Conservation (phyloP, 2,329 filamentous ascomycete species). For the Zalaria obscura region DNA sequence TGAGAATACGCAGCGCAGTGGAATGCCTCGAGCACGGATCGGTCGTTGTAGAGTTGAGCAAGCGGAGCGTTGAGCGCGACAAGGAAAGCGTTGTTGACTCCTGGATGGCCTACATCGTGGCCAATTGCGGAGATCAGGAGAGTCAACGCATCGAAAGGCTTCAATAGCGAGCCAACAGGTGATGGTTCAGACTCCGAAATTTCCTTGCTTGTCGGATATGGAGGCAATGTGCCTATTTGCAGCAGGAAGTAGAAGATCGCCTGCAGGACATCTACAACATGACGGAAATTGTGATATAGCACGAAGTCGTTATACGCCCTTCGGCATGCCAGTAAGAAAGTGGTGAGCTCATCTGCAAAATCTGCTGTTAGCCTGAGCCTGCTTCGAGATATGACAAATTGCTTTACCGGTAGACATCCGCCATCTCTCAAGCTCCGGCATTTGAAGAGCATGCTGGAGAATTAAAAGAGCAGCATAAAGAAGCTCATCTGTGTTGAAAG, state of each 20-base stretch:
- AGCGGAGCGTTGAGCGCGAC: conserved; percentile 83
- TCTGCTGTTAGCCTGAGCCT: conserved; percentile 11
- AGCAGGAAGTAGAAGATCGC: conserved; percentile 82
- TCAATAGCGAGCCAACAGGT: conserved; percentile 61
- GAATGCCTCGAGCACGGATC: conserved; percentile 91
- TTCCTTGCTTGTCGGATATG: conserved; percentile 36
- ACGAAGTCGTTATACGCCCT: conserved; percentile 95
- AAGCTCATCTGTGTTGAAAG: conserved; percentile 81
- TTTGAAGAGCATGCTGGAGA: conserved; percentile 72
- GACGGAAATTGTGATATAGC: conserved; percentile 95
- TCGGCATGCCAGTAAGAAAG: conserved; percentile 76
- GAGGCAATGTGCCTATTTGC: conserved; percentile 59
- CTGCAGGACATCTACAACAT: conserved; percentile 90
- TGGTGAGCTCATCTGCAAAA: conserved; percentile 57
- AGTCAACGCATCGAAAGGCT: conserved; percentile 76
- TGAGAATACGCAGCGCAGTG: conserved; percentile 96
- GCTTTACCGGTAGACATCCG: conserved; percentile 60
- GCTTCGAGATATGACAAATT: neutral
- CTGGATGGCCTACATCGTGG: conserved; percentile 92
- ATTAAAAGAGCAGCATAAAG: conserved; percentile 75
- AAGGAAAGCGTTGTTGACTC: conserved; percentile 95
- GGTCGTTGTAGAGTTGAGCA: conserved; percentile 92
- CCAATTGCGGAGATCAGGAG: conserved; percentile 92
- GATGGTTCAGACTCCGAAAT: conserved; percentile 10
- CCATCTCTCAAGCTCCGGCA: conserved; percentile 72